Base-by-base conservation (phyloP, 306 rosid genomes). In the Pueraria montana region DNA sequence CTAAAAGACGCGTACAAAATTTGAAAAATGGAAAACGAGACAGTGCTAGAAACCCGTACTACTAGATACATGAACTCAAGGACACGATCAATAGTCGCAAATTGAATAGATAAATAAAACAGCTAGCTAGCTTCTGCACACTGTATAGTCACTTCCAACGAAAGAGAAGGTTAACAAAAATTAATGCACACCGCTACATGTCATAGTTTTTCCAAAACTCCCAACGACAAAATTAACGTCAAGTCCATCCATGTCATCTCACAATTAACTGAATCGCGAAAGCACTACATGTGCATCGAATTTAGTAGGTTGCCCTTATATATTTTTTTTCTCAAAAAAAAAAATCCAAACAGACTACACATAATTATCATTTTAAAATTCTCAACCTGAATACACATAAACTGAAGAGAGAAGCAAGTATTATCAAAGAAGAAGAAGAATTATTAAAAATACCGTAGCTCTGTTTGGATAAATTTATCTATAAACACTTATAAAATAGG, bases 1-100 rank as follows among this genome's bases (percentile, higher is more conserved):
- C 77, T 74, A 84, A 86, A 88, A 74, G 89, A 81, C 72, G 90
- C 83, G 91, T 72, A 82, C 94, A 80, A 56, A 82, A 78, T 86
- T 91, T 90, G 87, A 78, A 85, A 34, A 73, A 72, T 34, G 58
- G 67, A 67, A 69, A 56, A 71, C 32, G 23, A 84, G 86, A 73
- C 85, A 55, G 81, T 16, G 62, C 23, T 68, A 68, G 75, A 72
- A 87, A 89, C 68, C 81, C 81, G 45, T 59, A 72, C 83, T 52
- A 53, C 83, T 52, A 53, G 62, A 84, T 56, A 64, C 71, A 34
- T n/a, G 42, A 86, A 72, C 72, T 14, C 18, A 42, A 59, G 71
- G 63, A 63, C 83, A 69, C 20, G 12, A 63, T 52, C 72, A 48
- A 56, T 65, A 52, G 62, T 82, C 40, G 80, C 40, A 30, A 62